Percentiles rank a stretch among this genome's conserved stretches.
Evolutionary conservation across 495 filamentous ascomycete genomes (phyloP).

Genomic region (Neurospora pannonica): DNA sequence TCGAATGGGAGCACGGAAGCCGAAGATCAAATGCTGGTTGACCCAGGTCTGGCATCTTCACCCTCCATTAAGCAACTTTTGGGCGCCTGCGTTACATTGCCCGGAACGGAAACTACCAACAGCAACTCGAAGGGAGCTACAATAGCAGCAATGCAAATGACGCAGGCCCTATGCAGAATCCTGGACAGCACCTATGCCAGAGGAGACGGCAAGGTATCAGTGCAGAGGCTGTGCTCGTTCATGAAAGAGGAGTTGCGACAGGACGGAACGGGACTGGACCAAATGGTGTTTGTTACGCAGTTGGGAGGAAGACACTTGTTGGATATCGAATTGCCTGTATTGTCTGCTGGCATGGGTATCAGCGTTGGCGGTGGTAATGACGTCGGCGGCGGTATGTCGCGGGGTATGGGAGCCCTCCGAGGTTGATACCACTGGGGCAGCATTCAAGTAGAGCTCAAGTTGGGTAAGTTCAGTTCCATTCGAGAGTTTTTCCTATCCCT

Average conservation of each 20-base stretch:
- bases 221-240: conserved; percentile 17
- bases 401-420: neutral
- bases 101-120: neutral
- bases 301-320: conserved; percentile 17
- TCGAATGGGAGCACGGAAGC: neutral
- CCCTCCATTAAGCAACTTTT: conserved; percentile 17
- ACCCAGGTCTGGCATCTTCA: conserved; percentile 8
- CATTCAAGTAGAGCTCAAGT: neutral
- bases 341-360: neutral
- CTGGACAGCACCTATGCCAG: conserved; percentile 5
- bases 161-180: conserved; percentile 8
- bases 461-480: neutral
- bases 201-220: conserved; percentile 2
- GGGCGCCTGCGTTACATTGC: conserved; percentile 7
- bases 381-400: neutral
- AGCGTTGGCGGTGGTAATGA: neutral
- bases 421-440: neutral
- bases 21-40: conserved; percentile 7
- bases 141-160: conserved; percentile 1
- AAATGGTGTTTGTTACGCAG: conserved; percentile 19
- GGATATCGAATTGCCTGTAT: conserved; percentile 15
- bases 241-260: conserved; percentile 15
- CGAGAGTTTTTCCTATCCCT: neutral
- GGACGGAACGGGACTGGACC: neutral
- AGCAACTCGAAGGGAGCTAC: neutral